A percentile compares a stretch with the other conserved stretches of the same genome.
Conservation (phyloP, 139 green algal species). For the Chlamydomonas incerta region DNA sequence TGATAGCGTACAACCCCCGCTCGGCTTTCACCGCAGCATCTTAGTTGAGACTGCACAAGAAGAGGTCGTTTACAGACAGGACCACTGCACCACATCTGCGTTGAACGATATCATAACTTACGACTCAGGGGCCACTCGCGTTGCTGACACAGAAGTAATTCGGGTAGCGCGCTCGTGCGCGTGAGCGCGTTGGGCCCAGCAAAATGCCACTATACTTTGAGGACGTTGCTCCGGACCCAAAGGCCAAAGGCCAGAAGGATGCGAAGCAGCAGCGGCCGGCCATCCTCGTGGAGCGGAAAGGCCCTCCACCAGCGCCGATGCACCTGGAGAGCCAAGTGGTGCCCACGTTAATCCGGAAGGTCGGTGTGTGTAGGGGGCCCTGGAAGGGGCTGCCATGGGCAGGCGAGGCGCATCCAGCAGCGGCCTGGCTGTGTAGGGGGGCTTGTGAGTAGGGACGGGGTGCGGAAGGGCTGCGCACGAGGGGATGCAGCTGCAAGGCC, state of each 20-base stretch:
- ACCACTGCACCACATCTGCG: too few relatives aligned
- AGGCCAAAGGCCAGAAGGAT: not conserved
- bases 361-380: not conserved
- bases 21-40: too few relatives aligned
- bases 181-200: not conserved
- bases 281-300: not conserved
- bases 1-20: too few relatives aligned
- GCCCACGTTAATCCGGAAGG: conserved; percentile 9
- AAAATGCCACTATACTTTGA: conserved; percentile 57
- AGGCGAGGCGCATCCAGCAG: not conserved
- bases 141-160: too few relatives aligned
- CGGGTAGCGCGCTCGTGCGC: too few relatives aligned
- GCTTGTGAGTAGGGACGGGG: not conserved
- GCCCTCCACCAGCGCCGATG: not conserved
- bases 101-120: too few relatives aligned
- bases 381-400: too few relatives aligned
- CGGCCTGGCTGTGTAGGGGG: not conserved
- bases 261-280: not conserved
- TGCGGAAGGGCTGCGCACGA: too few relatives aligned
- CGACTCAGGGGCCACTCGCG: too few relatives aligned
- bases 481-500: too few relatives aligned
- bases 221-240: conserved; percentile 28
- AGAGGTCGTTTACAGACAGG: too few relatives aligned
- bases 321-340: conserved; percentile 18
- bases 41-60: too few relatives aligned